A percentile compares a stretch with the other conserved stretches of the same genome.
Evolutionary conservation across 352 stramenopile species (phyloP).

Genomic region (Globisporangium megalacanthum): DNA sequence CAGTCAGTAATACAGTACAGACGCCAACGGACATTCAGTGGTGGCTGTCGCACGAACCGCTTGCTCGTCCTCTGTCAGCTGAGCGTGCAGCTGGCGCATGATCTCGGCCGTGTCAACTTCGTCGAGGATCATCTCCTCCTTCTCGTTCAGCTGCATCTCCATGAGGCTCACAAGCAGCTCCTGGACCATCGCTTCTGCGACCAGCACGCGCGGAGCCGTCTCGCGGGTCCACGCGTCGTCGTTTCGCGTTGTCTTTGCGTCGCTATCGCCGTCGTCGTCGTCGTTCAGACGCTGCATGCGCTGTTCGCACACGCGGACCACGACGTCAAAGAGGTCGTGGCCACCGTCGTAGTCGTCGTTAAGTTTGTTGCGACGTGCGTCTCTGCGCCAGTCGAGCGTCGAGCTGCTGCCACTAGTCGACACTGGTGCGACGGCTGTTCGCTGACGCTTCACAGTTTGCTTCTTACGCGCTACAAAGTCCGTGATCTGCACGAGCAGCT

Average conservation of each 20-base stretch:
- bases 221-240: conserved; percentile 17
- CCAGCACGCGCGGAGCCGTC: conserved; percentile 28
- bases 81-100: conserved; percentile 39
- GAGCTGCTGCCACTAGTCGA: neutral
- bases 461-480: conserved; percentile 49
- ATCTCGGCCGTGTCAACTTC: conserved; percentile 52
- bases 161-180: conserved; percentile 56
- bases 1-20: neutral
- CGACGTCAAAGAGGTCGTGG: conserved; percentile 33
- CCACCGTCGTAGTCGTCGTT: neutral
- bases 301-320: conserved; percentile 49
- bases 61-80: conserved; percentile 46
- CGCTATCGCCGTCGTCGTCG: neutral
- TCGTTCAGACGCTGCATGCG: conserved; percentile 34
- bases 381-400: conserved; percentile 10
- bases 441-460: conserved; percentile 26
- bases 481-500: conserved; percentile 40
- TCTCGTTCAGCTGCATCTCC: conserved; percentile 47
- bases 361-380: neutral
- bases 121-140: conserved; percentile 44
- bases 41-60: conserved; percentile 11
- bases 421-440: neutral
- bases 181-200: conserved; percentile 63
- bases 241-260: neutral
- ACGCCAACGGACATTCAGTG: too few species aligned